These are phyloP conservation scores for Inonotus hispidus DNA, from an alignment of 1,284 basidiomycete genomes.

Conservation along the genomic window DNA sequence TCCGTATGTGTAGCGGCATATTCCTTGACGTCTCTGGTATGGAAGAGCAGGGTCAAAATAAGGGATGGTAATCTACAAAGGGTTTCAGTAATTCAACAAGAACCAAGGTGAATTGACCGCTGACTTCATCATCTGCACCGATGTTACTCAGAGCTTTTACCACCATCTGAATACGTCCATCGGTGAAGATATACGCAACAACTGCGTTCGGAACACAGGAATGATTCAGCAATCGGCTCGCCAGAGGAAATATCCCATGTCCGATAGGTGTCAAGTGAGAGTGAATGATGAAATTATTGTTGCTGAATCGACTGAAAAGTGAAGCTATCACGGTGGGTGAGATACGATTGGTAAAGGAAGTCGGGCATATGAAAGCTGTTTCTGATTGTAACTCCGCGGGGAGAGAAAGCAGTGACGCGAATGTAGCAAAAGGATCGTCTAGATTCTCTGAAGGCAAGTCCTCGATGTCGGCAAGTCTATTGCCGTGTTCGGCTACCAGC, in stretches of 20 bases:
- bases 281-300: slow-evolving; percentile 73
- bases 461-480: not conserved
- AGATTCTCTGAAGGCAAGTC: slow-evolving; percentile 19
- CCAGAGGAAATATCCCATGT: slow-evolving; percentile 66
- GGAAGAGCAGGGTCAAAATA: slow-evolving; percentile 70
- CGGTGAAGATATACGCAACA: slow-evolving; percentile 48
- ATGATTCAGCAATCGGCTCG: slow-evolving; percentile 73
- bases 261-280: slow-evolving; percentile 61
- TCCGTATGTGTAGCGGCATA: slow-evolving; percentile 56
- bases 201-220: slow-evolving; percentile 69
- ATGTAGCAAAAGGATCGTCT: slow-evolving; percentile 30
- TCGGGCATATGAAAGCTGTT: slow-evolving; percentile 12
- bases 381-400: slow-evolving; percentile 22
- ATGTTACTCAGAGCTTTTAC: slow-evolving; percentile 58
- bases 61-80: slow-evolving; percentile 55
- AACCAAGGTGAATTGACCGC: slow-evolving; percentile 3
- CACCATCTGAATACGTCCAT: slow-evolving; percentile 46
- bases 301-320: slow-evolving; percentile 56
- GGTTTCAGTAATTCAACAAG: not conserved
- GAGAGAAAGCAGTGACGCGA: slow-evolving; percentile 48
- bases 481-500: slow-evolving; percentile 37
- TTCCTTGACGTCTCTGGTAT: slow-evolving; percentile 49
- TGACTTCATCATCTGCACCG: slow-evolving; percentile 54
- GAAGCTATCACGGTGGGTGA: slow-evolving; percentile 25
- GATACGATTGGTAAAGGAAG: slow-evolving; percentile 25